Evolutionary conservation across 2,329 filamentous ascomycete species (phyloP).

Genomic region (Xenosphaeropsis pyriputrescens): DNA sequence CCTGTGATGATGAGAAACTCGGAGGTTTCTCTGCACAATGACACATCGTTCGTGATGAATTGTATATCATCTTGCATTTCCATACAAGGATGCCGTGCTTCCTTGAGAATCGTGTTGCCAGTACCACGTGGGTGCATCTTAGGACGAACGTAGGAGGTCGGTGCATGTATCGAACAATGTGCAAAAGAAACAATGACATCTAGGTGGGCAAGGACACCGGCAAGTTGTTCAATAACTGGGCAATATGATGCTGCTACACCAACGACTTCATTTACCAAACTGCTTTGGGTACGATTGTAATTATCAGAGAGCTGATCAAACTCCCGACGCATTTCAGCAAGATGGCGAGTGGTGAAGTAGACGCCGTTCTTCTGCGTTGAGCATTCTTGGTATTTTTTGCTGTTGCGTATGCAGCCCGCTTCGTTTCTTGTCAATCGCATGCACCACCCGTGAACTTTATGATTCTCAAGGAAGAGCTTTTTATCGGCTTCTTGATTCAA

Average conservation of each 20-base stretch:
- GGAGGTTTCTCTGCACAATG: slow-evolving; percentile 60
- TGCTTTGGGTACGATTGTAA: slow-evolving; percentile 88
- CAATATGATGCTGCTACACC: slow-evolving; percentile 88
- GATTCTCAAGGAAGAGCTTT: slow-evolving; percentile 95
- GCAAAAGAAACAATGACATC: slow-evolving; percentile 93
- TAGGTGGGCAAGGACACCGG: slow-evolving; percentile 77
- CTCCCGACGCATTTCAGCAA: slow-evolving; percentile 72
- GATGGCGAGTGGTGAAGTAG: slow-evolving; percentile 80
- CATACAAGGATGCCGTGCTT: slow-evolving; percentile 92
- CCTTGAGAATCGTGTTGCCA: slow-evolving; percentile 78
- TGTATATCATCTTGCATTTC: slow-evolving; percentile 98
- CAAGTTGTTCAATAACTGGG: slow-evolving; percentile 80
- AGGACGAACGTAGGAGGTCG: slow-evolving; percentile 79
- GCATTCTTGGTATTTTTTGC: slow-evolving; percentile 79
- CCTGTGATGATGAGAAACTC: slow-evolving; percentile 95
- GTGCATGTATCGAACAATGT: slow-evolving; percentile 85
- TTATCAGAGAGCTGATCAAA: slow-evolving; percentile 88
- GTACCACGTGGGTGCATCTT: slow-evolving; percentile 80
- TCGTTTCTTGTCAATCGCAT: slow-evolving; percentile 86
- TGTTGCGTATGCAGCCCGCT: slow-evolving; percentile 85
- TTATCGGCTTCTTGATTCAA: slow-evolving; percentile 90
- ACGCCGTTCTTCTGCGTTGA: slow-evolving; percentile 98
- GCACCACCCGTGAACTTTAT: slow-evolving; percentile 92
- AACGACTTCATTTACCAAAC: slow-evolving; percentile 85
- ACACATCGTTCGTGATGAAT: slow-evolving; percentile 96